phyloP scores from a whole-genome alignment of 129 eudicot species.

The Calendula officinalis region DNA sequence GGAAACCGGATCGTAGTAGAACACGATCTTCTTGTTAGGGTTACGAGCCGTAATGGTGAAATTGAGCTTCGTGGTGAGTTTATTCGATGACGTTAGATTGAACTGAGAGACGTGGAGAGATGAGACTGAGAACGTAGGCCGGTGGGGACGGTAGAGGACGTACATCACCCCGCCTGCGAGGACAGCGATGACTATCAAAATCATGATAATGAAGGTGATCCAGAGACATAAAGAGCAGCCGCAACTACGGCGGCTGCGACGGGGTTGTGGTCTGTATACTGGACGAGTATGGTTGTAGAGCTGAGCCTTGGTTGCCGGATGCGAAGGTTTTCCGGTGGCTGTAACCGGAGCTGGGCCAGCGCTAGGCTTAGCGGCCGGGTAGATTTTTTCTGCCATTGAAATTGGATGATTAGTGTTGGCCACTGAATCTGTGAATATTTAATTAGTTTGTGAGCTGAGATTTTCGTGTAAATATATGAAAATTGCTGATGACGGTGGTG shows the following conservation, averaged over 20 bases:
- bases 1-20: conserved; percentile 47
- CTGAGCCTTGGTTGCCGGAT: conserved; percentile 60
- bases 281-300: conserved; percentile 66
- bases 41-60: conserved; percentile 53
- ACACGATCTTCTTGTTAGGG: conserved; percentile 62
- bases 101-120: conserved; percentile 56
- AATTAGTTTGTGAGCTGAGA: conserved; percentile 17
- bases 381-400: conserved; percentile 58
- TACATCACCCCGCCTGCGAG: conserved; percentile 50
- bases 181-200: conserved; percentile 54
- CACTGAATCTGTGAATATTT: background rate
- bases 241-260: conserved; percentile 69
- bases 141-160: conserved; percentile 80
- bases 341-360: conserved; percentile 36
- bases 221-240: conserved; percentile 58
- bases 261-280: conserved; percentile 60
- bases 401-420: background rate
- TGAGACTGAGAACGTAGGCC: conserved; percentile 60
- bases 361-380: conserved; percentile 60
- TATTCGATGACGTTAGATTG: conserved; percentile 51
- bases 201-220: conserved; percentile 40
- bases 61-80: conserved; percentile 47
- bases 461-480: conserved; percentile 9
- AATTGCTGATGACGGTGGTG: conserved; percentile 17
- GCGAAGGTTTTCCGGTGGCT: conserved; percentile 35